Conservation (phyloP, 345 rosid species). For the Eucalyptus fibrosa region DNA sequence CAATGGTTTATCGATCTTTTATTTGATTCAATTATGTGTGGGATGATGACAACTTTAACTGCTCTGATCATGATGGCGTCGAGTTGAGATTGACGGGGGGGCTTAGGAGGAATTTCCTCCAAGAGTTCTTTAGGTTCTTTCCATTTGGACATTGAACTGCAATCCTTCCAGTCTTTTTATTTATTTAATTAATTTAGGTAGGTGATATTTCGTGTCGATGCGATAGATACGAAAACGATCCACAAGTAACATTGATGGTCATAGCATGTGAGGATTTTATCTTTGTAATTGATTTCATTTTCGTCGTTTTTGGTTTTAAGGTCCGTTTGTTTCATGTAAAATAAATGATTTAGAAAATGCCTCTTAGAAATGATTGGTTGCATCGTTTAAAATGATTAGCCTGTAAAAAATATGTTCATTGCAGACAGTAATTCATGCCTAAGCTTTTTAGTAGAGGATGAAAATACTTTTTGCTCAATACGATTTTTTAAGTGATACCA, state of each 20-base stretch:
- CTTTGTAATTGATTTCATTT: background rate
- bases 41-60: background rate
- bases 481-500: too few relatives aligned
- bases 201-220: background rate
- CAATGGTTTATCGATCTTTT: background rate
- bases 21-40: background rate
- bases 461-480: too few relatives aligned
- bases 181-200: background rate
- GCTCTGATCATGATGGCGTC: background rate
- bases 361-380: too few relatives aligned
- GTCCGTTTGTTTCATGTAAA: too few relatives aligned
- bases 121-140: background rate
- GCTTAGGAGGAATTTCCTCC: background rate
- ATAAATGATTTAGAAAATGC: too few relatives aligned
- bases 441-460: background rate
- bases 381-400: background rate
- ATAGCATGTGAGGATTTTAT: background rate
- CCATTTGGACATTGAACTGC: background rate
- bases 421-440: too few relatives aligned
- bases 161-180: background rate
- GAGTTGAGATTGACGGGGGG: background rate
- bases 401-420: background rate
- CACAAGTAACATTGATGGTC: background rate
- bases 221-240: background rate
- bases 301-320: background rate